phyloP scores from a whole-genome alignment of 2,329 filamentous ascomycete species.

The Penicillium sp. region DNA sequence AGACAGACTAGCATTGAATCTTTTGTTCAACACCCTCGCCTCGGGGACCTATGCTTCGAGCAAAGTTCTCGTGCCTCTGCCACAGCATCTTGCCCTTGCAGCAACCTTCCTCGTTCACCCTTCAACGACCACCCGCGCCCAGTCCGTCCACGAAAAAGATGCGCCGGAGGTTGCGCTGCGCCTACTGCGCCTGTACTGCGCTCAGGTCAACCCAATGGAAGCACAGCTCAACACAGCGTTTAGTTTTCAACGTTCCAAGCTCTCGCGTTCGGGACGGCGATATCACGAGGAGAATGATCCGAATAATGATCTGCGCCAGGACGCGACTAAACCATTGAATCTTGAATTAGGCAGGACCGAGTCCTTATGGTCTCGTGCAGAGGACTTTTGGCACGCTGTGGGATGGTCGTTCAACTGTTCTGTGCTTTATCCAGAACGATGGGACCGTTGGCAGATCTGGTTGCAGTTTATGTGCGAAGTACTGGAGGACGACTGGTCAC shows the following conservation, averaged over 20 bases:
- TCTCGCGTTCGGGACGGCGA: constrained; percentile 38
- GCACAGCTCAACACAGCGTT: constrained; percentile 74
- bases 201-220: constrained; percentile 69
- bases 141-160: constrained; percentile 62
- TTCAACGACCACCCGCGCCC: constrained; percentile 71
- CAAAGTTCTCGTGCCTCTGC: constrained; percentile 67
- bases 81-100: constrained; percentile 75
- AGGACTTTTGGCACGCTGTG: constrained; percentile 85
- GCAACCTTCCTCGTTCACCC: constrained; percentile 83
- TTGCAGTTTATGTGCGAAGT: constrained; percentile 67
- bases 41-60: constrained; percentile 42
- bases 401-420: constrained; percentile 96
- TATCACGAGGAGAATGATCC: constrained; percentile 31
- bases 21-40: constrained; percentile 57
- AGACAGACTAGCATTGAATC: constrained; percentile 63
- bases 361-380: constrained; percentile 73
- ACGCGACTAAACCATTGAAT: constrained; percentile 58
- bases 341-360: constrained; percentile 65
- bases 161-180: constrained; percentile 68
- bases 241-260: constrained; percentile 57
- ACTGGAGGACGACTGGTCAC: constrained; percentile 50
- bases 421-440: constrained; percentile 69
- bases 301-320: constrained; percentile 32
- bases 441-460: constrained; percentile 82
- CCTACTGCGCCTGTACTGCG: constrained; percentile 70